Conservation (phyloP, 805 yeast species). For the Wickerhamomyces queroliae region DNA sequence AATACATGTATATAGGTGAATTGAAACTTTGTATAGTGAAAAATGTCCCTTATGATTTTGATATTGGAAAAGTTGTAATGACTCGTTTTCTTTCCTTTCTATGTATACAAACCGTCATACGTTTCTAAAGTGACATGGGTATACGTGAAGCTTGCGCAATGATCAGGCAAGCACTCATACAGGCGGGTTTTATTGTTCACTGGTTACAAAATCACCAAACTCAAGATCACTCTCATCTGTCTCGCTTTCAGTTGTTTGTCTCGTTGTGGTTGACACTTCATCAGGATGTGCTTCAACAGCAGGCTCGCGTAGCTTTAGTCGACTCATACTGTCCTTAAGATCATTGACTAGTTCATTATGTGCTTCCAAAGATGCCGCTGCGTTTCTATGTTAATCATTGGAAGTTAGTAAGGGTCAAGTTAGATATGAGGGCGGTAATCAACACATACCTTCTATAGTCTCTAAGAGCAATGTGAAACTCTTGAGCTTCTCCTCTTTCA, state of each 20-base stretch:
- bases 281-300: background rate
- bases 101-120: no score
- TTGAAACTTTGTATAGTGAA: background rate
- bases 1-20: background rate
- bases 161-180: background rate
- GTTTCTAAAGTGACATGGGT: constrained; percentile 4
- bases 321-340: constrained; percentile 1
- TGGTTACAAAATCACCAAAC: constrained; percentile 21
- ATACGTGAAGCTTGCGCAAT: constrained; percentile 8
- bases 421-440: background rate
- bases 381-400: background rate
- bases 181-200: constrained; percentile 1
- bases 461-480: constrained; percentile 31
- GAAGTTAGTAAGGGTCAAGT: background rate
- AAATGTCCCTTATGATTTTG: no score
- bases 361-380: background rate
- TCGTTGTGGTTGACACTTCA: background rate
- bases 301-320: constrained; percentile 1
- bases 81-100: no score
- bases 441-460: constrained; percentile 20
- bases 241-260: constrained; percentile 1
- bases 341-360: constrained; percentile 1
- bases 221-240: constrained; percentile 14
- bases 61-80: no score
- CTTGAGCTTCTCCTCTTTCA: constrained; percentile 27